Conservation (phyloP, 345 rosid genomes). For the Populus alba region DNA sequence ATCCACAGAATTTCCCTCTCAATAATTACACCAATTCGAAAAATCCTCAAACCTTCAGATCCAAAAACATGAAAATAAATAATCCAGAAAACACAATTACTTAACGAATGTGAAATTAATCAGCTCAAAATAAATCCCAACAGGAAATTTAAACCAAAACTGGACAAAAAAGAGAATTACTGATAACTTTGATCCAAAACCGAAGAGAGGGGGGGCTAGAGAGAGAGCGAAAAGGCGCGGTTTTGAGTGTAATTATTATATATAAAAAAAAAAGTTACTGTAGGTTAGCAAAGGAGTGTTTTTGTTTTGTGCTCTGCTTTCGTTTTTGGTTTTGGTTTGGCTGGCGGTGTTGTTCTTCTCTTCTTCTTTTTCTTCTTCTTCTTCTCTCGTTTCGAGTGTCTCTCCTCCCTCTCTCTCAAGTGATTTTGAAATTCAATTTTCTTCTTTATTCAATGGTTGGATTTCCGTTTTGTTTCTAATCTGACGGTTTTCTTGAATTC, state of each 20-base stretch:
- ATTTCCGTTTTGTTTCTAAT: conserved; percentile 35
- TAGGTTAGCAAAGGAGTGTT: background rate
- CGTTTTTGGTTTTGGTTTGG: background rate
- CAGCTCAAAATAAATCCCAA: conserved; percentile 38
- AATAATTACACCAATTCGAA: conserved; percentile 24
- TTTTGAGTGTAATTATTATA: too few species aligned
- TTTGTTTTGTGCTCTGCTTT: background rate
- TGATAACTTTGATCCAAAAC: conserved; percentile 1
- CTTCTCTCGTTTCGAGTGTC: conserved; percentile 4
- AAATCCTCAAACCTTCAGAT: conserved; percentile 42
- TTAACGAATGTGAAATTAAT: conserved; percentile 23
- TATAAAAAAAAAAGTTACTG: background rate
- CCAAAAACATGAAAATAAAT: conserved; percentile 21
- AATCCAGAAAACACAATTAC: conserved; percentile 21
- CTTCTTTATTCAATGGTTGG: conserved; percentile 57
- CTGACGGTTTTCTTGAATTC: conserved; percentile 34
- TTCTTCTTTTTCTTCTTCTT: conserved; percentile 26
- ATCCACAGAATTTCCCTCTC: conserved; percentile 8
- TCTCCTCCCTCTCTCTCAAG: conserved; percentile 82
- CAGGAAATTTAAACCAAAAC: background rate
- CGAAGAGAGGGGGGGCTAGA: background rate
- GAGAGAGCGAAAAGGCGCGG: too few species aligned
- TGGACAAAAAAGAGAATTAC: background rate
- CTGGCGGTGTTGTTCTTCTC: conserved; percentile 17
- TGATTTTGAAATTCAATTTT: conserved; percentile 90